These are phyloP conservation scores for Porodaedalea pini DNA, from an alignment of 1,284 basidiomycete genomes.

Conservation along the genomic window DNA sequence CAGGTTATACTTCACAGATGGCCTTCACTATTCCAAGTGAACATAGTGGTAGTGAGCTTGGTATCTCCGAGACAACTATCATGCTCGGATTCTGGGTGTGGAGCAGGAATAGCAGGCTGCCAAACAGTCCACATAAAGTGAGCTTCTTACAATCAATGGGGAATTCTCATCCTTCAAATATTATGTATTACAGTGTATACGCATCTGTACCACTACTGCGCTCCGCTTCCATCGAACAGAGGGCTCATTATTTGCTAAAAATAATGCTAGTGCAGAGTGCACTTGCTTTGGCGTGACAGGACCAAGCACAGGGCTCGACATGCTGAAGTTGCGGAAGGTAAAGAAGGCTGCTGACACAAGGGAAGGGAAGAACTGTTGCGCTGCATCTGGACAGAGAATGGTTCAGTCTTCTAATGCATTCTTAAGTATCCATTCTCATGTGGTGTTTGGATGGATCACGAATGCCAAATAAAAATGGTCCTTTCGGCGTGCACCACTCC, in stretches of 20 bases:
- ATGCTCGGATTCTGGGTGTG: constrained; percentile 36
- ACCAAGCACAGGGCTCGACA: constrained; percentile 32
- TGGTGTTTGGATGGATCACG: constrained; percentile 18
- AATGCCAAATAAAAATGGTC: constrained; percentile 32
- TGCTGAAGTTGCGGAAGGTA: constrained; percentile 30
- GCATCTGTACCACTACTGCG: constrained; percentile 24
- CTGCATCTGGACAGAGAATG: constrained; percentile 32
- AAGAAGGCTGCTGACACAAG: constrained; percentile 21
- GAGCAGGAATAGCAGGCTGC: constrained; percentile 30
- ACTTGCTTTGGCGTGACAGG: constrained; percentile 37
- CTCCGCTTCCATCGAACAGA: constrained; percentile 23
- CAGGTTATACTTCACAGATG: neutral
- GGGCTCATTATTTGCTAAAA: constrained; percentile 30
- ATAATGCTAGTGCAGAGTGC: constrained; percentile 33
- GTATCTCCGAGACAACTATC: constrained; percentile 35
- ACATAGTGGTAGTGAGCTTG: constrained; percentile 32
- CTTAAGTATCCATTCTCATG: neutral
- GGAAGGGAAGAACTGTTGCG: constrained; percentile 17
- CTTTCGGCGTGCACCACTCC: constrained; percentile 34
- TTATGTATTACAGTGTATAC: constrained; percentile 20
- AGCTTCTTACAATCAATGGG: neutral
- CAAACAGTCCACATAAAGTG: constrained; percentile 28
- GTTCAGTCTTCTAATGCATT: constrained; percentile 22
- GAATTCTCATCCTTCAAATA: neutral
- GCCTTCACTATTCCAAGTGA: constrained; percentile 12